A percentile compares a stretch with the other conserved stretches of the same genome.
Evolutionary conservation across 1,284 basidiomycete genomes (phyloP).

Genomic region (Ganoderma resinaceum): DNA sequence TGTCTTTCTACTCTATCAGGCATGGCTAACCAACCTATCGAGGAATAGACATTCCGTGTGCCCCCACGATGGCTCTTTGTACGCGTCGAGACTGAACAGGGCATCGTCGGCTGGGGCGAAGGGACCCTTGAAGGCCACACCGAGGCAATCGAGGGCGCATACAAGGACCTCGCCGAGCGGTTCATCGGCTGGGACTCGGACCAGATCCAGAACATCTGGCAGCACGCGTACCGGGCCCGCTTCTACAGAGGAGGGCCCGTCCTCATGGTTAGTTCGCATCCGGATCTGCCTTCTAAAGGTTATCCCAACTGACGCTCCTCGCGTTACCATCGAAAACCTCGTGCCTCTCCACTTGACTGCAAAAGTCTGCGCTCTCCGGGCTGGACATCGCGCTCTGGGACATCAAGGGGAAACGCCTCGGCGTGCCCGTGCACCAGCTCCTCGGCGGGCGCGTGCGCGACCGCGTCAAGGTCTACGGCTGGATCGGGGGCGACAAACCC

Average conservation of each 20-base stretch:
- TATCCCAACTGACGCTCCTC: background rate
- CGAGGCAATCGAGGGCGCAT: conserved; percentile 79
- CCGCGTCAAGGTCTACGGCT: conserved; percentile 65
- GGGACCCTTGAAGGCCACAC: conserved; percentile 75
- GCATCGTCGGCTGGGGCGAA: conserved; percentile 77
- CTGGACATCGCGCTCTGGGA: conserved; percentile 70
- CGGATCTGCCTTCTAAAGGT: background rate
- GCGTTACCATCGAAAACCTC: background rate
- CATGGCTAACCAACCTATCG: background rate
- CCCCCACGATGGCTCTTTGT: conserved; percentile 83
- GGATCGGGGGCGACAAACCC: conserved; percentile 80
- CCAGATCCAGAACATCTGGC: conserved; percentile 78
- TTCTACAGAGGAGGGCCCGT: conserved; percentile 82
- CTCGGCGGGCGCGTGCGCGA: conserved; percentile 77
- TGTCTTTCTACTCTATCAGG: background rate
- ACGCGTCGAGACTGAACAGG: conserved; percentile 71
- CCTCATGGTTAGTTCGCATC: conserved; percentile 58
- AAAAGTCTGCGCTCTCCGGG: conserved; percentile 59
- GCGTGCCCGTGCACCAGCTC: conserved; percentile 78
- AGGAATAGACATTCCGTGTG: conserved; percentile 65
- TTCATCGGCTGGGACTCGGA: conserved; percentile 75
- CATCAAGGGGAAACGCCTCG: conserved; percentile 81
- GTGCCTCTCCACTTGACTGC: conserved; percentile 15
- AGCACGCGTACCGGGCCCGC: conserved; percentile 67
- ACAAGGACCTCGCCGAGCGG: conserved; percentile 64